A percentile compares a stretch with the other conserved stretches of the same genome.
phyloP scores from a whole-genome alignment of 192 early-diverging fungal species.

The Obelidium mucronatum region DNA sequence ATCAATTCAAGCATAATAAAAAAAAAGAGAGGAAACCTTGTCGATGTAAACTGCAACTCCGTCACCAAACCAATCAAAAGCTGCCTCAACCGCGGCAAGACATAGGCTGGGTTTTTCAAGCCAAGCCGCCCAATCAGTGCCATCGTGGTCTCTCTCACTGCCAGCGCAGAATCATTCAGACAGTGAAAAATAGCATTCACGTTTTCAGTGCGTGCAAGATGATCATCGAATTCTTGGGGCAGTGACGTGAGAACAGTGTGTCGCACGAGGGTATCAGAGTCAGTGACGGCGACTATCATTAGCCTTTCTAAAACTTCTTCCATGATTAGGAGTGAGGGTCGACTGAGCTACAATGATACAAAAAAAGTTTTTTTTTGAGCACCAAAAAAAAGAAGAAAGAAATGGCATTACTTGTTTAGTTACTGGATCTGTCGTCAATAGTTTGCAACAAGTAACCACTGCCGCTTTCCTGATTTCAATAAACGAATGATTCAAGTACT shows the following conservation, averaged over 20 bases:
- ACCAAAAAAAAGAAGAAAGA: neutral
- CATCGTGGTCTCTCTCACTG: slow-evolving; percentile 74
- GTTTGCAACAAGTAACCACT: slow-evolving; percentile 81
- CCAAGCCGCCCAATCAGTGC: slow-evolving; percentile 76
- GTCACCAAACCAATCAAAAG: slow-evolving; percentile 71
- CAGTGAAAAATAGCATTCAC: slow-evolving; percentile 77
- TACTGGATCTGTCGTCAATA: slow-evolving; percentile 83
- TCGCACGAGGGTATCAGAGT: slow-evolving; percentile 54
- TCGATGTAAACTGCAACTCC: slow-evolving; percentile 75
- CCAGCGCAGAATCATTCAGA: slow-evolving; percentile 82
- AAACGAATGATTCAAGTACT: slow-evolving; percentile 80
- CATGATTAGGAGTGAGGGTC: slow-evolving; percentile 79
- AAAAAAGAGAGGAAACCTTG: slow-evolving; percentile 14
- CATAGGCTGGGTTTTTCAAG: slow-evolving; percentile 78
- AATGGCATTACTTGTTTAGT: slow-evolving; percentile 76
- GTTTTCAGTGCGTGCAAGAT: slow-evolving; percentile 81
- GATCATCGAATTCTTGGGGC: slow-evolving; percentile 72
- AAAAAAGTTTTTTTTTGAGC: neutral
- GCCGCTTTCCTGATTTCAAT: slow-evolving; percentile 82
- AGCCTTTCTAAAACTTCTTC: slow-evolving; percentile 86
- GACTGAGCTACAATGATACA: neutral
- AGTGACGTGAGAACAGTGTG: slow-evolving; percentile 72
- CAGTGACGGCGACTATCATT: slow-evolving; percentile 86
- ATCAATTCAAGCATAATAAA: neutral
- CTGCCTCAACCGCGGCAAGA: slow-evolving; percentile 79